Evolutionary conservation across 129 eudicot genomes (phyloP).

Genomic region (Saussurea involucrata): DNA sequence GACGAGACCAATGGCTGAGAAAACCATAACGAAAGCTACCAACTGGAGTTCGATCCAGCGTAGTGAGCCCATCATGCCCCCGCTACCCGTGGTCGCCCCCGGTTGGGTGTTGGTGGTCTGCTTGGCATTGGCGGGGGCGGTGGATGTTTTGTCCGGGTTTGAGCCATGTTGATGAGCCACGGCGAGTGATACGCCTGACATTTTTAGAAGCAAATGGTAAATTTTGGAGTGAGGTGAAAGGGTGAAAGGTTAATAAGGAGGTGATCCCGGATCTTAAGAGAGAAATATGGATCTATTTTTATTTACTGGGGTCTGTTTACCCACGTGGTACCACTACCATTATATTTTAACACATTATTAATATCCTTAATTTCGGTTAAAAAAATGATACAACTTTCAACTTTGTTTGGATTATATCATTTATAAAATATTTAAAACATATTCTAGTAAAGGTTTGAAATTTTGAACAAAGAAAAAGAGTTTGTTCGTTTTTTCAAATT

Average conservation of each 20-base stretch:
- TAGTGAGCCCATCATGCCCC: conserved; percentile 65
- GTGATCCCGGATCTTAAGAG: neutral
- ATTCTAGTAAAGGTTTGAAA: too few relatives aligned
- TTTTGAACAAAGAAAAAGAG: too few relatives aligned
- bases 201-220: conserved; percentile 12
- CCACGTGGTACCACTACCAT: neutral
- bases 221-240: neutral
- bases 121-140: neutral
- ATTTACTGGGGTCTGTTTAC: conserved; percentile 11
- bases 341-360: neutral
- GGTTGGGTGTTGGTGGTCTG: neutral
- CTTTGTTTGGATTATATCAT: too few relatives aligned
- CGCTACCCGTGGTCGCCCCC: conserved; percentile 10
- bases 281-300: conserved; percentile 17
- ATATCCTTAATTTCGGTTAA: neutral
- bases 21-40: conserved; percentile 87
- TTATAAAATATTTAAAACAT: too few relatives aligned
- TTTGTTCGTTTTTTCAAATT: too few relatives aligned
- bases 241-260: neutral
- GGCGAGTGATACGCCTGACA: conserved; percentile 65
- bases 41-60: conserved; percentile 67
- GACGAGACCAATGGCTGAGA: conserved; percentile 85
- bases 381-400: too few relatives aligned
- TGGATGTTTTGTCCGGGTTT: conserved; percentile 15
- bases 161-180: conserved; percentile 34